phyloP scores from a whole-genome alignment of 768 basidiomycete genomes.

The Suillus cothurnatus region DNA sequence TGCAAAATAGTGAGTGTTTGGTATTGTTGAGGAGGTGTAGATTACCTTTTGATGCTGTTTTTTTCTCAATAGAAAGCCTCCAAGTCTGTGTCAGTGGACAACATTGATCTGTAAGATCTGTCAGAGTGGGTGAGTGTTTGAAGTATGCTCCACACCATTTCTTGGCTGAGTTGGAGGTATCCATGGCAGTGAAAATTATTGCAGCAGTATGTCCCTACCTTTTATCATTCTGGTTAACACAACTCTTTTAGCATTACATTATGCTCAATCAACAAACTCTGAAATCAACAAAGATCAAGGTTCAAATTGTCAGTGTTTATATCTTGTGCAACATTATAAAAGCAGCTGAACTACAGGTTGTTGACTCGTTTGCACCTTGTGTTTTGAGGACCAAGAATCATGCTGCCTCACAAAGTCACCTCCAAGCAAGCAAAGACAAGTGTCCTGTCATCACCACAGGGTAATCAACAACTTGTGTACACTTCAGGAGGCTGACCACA shows the following conservation, averaged over 20 bases:
- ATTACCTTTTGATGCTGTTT: neutral
- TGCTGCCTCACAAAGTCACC: neutral
- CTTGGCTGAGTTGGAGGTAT: neutral
- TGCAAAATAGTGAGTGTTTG: neutral
- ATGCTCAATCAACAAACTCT: neutral
- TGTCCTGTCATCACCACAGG: neutral
- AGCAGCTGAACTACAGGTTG: neutral
- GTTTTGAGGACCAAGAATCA: neutral
- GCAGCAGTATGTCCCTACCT: neutral
- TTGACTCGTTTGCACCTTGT: neutral
- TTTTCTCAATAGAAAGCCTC: neutral
- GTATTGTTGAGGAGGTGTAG: neutral
- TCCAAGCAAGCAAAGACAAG: neutral
- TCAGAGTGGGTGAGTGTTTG: neutral
- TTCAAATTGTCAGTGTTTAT: neutral
- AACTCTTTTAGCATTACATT: neutral
- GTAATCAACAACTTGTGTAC: neutral
- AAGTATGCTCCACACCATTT: neutral
- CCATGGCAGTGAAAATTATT: constrained; percentile 1
- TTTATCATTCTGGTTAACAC: neutral
- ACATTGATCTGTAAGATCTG: neutral
- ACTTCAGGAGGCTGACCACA: neutral
- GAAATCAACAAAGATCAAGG: neutral
- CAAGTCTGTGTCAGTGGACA: neutral
- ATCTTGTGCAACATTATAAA: neutral